These are phyloP conservation scores for Sequoiadendron giganteum DNA, from an alignment of 75 land plant genomes.

Conservation along the genomic window DNA sequence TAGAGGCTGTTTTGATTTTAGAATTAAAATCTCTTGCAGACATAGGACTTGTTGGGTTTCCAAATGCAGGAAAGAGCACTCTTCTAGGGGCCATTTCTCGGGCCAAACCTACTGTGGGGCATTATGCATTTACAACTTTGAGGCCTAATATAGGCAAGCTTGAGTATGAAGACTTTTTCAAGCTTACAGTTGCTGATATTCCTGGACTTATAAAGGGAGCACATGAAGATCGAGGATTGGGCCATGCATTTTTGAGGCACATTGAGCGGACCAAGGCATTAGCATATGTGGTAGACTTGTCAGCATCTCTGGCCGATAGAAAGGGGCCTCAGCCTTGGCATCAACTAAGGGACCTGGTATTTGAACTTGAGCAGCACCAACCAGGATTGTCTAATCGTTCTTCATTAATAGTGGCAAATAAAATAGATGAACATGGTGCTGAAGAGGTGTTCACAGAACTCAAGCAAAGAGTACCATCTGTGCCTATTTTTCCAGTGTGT, in stretches of 20 bases:
- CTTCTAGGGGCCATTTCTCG: conserved; percentile 86
- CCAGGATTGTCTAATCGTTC: conserved; percentile 76
- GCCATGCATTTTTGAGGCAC: conserved; percentile 89
- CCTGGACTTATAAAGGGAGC: conserved; percentile 98
- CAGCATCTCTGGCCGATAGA: conserved; percentile 63
- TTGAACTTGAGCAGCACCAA: conserved; percentile 74
- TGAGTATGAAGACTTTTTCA: conserved; percentile 66
- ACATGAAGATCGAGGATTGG: conserved; percentile 87
- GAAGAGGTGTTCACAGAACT: conserved; percentile 38
- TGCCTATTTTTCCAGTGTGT: conserved; percentile 77
- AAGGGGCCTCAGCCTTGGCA: conserved; percentile 86
- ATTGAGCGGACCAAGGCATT: conserved; percentile 92
- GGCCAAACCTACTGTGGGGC: conserved; percentile 81
- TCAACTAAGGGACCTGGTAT: conserved; percentile 68
- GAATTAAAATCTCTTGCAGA: conserved; percentile 96
- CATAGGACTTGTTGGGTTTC: conserved; percentile 92
- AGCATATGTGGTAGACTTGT: conserved; percentile 91
- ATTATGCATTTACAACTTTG: conserved; percentile 93
- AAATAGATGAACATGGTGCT: conserved; percentile 81
- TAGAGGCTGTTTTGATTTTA: conserved; percentile 62
- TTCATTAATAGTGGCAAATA: conserved; percentile 78
- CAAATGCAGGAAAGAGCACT: conserved; percentile 98
- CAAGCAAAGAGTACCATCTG: conserved; percentile 51
- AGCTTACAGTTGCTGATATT: conserved; percentile 84
- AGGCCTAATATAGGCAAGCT: conserved; percentile 90